Conservation (phyloP, 805 yeast species). For the Metschnikowia vanudenii region DNA sequence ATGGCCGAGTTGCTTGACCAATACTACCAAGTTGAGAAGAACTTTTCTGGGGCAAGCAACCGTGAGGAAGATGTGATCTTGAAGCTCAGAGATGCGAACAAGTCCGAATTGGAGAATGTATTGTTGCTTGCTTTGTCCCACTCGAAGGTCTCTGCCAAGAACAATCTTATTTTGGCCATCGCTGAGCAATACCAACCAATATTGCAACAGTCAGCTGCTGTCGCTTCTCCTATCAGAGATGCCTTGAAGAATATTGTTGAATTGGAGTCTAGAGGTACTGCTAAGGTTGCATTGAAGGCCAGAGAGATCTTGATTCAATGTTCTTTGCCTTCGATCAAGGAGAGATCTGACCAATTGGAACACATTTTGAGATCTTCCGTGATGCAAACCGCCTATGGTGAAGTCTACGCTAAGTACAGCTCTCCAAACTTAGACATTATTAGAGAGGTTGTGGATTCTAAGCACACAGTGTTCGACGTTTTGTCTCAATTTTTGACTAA, state of each 20-base stretch:
- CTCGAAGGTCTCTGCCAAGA: constrained; percentile 89
- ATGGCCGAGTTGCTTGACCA: constrained; percentile 67
- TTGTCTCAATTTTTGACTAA: constrained; percentile 86
- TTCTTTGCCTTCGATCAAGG: constrained; percentile 92
- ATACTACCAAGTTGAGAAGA: constrained; percentile 73
- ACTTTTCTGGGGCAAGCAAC: constrained; percentile 71
- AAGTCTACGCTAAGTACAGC: constrained; percentile 68
- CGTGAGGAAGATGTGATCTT: constrained; percentile 90
- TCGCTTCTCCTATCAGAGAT: constrained; percentile 62
- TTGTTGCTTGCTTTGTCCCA: constrained; percentile 79
- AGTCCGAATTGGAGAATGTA: constrained; percentile 71
- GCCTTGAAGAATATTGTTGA: constrained; percentile 79
- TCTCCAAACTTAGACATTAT: constrained; percentile 78
- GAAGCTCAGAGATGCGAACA: constrained; percentile 82
- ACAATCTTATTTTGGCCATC: constrained; percentile 82
- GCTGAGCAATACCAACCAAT: constrained; percentile 78
- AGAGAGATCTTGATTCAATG: constrained; percentile 96
- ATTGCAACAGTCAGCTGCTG: constrained; percentile 65
- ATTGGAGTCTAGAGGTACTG: constrained; percentile 84
- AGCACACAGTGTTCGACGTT: constrained; percentile 94
- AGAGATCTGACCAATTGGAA: constrained; percentile 95
- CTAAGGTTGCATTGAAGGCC: constrained; percentile 92
- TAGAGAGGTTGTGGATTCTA: constrained; percentile 92
- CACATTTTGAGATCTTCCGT: constrained; percentile 92
- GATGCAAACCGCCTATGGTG: constrained; percentile 86